These are phyloP conservation scores for Noccaea caerulescens DNA, from an alignment of 345 rosid genomes.

Conservation along the genomic window DNA sequence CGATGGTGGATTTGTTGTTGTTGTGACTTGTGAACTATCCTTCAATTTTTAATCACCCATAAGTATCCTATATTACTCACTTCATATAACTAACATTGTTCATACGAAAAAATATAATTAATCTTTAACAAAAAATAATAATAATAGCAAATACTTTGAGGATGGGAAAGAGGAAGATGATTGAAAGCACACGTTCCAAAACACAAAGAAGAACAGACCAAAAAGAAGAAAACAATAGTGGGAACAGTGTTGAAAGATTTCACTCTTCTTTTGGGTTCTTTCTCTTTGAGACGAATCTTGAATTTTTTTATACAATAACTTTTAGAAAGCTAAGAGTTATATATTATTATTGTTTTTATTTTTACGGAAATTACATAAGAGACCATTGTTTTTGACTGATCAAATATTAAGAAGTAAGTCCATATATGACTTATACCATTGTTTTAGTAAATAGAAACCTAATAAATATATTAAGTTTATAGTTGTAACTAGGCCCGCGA, in stretches of 20 bases:
- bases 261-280: slow-evolving; percentile 28
- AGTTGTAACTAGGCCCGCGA: too few relatives aligned
- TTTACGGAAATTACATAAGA: slow-evolving; percentile 6
- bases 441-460: not conserved
- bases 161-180: slow-evolving; percentile 19
- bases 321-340: not conserved
- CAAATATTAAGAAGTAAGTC: not conserved
- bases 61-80: not conserved
- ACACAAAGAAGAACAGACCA: slow-evolving; percentile 48
- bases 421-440: too few relatives aligned
- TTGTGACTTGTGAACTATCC: not conserved
- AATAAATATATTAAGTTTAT: too few relatives aligned
- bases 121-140: not conserved
- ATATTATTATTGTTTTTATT: not conserved
- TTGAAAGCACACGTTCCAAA: slow-evolving; percentile 52
- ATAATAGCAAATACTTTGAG: not conserved
- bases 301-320: not conserved
- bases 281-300: slow-evolving; percentile 40
- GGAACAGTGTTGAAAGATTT: slow-evolving; percentile 41
- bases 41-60: not conserved
- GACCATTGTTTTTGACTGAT: not conserved
- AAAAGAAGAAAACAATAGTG: slow-evolving; percentile 42
- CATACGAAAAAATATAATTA: not conserved
- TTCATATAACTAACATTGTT: not conserved
- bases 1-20: not conserved